Percentiles rank a stretch among this genome's conserved stretches.
Evolutionary conservation across 1,139 yeast species (phyloP).

Genomic region (Taphrina flavorubra): DNA sequence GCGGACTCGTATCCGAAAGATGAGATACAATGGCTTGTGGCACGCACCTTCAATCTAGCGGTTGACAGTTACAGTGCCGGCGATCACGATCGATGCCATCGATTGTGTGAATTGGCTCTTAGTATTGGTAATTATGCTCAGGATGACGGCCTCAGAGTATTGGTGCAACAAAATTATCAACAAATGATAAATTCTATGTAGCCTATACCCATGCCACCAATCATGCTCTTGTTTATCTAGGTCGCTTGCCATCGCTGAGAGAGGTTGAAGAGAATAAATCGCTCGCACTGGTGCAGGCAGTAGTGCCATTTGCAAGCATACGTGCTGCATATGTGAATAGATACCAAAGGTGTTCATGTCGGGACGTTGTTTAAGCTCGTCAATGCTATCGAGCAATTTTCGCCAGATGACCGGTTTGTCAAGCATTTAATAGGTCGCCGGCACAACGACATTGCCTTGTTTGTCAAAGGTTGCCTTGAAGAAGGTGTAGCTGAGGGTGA

Average conservation of each 20-base stretch:
- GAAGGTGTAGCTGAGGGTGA: constrained; percentile 89
- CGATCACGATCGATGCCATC: constrained; percentile 42
- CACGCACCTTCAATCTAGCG: constrained; percentile 45
- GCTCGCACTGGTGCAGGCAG: neutral
- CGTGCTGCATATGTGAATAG: too few relatives aligned
- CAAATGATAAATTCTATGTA: constrained; percentile 20
- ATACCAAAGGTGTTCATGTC: too few relatives aligned
- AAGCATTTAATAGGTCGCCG: constrained; percentile 21
- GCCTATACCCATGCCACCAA: too few relatives aligned
- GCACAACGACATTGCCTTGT: constrained; percentile 40
- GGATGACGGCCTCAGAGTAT: constrained; percentile 23
- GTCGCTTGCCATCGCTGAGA: neutral
- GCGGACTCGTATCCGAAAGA: constrained; percentile 43
- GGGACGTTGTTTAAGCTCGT: too few relatives aligned
- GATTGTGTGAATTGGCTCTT: constrained; percentile 42
- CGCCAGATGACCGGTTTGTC: too few relatives aligned
- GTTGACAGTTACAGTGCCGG: constrained; percentile 43
- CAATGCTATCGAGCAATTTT: too few relatives aligned
- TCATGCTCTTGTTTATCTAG: neutral
- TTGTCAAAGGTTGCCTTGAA: constrained; percentile 56
- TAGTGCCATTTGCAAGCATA: neutral
- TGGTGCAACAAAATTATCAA: constrained; percentile 32
- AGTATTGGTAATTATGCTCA: constrained; percentile 22
- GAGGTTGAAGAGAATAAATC: too few relatives aligned
- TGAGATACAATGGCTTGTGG: constrained; percentile 45